These are phyloP conservation scores for Rhexocercosporidium sp. DNA, from an alignment of 2,329 filamentous ascomycete genomes.

Conservation along the genomic window DNA sequence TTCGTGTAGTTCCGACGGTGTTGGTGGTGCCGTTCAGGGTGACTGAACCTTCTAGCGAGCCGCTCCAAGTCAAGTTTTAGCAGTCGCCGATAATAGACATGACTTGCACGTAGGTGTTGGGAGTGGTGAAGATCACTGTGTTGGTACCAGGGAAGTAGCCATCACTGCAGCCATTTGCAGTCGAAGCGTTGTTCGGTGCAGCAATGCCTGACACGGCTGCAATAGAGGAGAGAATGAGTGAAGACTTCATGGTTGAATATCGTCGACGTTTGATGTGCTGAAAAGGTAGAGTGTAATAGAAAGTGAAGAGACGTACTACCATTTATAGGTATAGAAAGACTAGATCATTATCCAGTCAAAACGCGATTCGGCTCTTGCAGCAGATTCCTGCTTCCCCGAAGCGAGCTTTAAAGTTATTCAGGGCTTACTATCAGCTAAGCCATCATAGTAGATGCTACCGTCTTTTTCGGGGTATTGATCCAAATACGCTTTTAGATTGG, in stretches of 20 bases:
- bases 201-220: constrained; percentile 5
- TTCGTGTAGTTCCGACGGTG: constrained; percentile 34
- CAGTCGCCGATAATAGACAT: constrained; percentile 38
- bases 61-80: constrained; percentile 37
- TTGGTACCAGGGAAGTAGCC: constrained; percentile 22
- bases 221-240: constrained; percentile 2
- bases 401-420: not conserved
- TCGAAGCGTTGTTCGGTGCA: constrained; percentile 19
- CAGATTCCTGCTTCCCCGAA: not conserved
- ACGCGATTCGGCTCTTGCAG: not conserved
- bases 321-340: not conserved
- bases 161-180: constrained; percentile 23
- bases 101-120: constrained; percentile 36
- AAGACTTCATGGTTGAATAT: constrained; percentile 3
- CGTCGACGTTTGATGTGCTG: not conserved
- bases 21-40: constrained; percentile 38
- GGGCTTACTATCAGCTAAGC: not conserved
- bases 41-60: constrained; percentile 27
- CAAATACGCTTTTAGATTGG: not conserved
- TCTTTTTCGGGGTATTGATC: not conserved
- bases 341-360: not conserved
- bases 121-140: constrained; percentile 34
- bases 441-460: not conserved
- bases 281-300: not conserved
- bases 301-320: not conserved